Base-by-base conservation (phyloP, 495 filamentous ascomycete genomes). In the Xylaria acuta region DNA sequence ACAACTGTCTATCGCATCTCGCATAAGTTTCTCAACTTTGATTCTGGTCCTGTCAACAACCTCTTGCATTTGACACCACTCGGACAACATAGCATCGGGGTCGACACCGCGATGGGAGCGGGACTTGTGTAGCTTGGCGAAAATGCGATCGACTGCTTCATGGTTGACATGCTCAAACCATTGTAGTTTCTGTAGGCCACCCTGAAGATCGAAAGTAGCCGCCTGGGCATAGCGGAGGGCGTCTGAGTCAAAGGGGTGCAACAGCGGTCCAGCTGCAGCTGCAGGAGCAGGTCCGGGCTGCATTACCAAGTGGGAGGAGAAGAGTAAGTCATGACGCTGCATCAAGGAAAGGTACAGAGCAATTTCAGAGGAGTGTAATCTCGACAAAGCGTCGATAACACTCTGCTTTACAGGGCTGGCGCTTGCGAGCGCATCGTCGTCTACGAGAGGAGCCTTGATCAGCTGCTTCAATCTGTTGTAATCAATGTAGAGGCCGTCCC, bases 401-500 rank as follows among this genome's bases (percentile, higher is more conserved):
- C 22, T 32, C 41, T 66, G 27, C 41, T 47, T 20, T 30, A 66
- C 41, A 34, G 32, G 14, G 38, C 18, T 34, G 12, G 43, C 47
- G 25, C 43, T 20, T 16, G 1, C 25, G 30, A 22, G 40, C 40
- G 40, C 63, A 49, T 36, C 27, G 41, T 25, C 32, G 41, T 47
- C 22, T 14, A 36, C 16, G 41, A 47, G 25, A n/a, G 64, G 41
- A 36, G 43, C 47, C 43, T 66, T 66, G 41, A 74, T 71, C 32
- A 66, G 45, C 34, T 59, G 34, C 43, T 78, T 78, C 60, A 80
- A 64, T 32, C 25, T 25, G 11, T 73, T 43, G 47, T 80, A 80
- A 63, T 77, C 67, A 7, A 80, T 56, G 58, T 80, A 79, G 38
- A 58, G 58, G 12, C 64, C 34, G 5, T 66, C 63, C 78, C 78